Conservation (phyloP, 78 protist genomes). For the Monosiga brevicollis region DNA sequence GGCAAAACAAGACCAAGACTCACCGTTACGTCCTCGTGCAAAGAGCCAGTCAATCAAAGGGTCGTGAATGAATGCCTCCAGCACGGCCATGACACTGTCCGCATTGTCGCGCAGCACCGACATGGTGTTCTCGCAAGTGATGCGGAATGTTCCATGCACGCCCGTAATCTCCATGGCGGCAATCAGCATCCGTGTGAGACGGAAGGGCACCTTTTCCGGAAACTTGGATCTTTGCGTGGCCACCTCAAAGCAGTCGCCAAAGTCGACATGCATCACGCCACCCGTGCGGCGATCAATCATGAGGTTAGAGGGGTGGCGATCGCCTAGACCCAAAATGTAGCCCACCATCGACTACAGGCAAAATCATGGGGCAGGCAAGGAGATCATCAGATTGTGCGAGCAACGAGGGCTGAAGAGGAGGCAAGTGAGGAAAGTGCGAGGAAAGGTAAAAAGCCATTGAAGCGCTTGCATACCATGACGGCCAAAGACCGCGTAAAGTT, state of each 20-base stretch:
- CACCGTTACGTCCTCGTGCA: neutral
- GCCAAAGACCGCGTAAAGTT: conserved; percentile 88
- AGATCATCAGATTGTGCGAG: no score
- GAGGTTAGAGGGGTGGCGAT: conserved; percentile 91
- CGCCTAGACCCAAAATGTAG: conserved; percentile 91
- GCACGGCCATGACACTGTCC: conserved; percentile 95
- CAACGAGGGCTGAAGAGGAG: no score
- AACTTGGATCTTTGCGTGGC: conserved; percentile 90
- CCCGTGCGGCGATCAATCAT: conserved; percentile 88
- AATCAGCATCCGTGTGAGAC: conserved; percentile 96
- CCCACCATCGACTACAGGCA: no score
- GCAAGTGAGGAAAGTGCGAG: no score
- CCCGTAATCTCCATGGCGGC: conserved; percentile 98
- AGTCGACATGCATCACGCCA: conserved; percentile 86
- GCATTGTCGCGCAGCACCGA: conserved; percentile 80
- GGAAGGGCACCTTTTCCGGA: conserved; percentile 98
- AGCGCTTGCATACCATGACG: no score
- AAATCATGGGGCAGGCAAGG: no score
- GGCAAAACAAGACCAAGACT: neutral
- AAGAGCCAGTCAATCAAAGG: conserved; percentile 94
- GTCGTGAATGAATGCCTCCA: conserved; percentile 99
- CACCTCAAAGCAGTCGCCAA: conserved; percentile 97
- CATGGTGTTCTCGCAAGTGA: conserved; percentile 91
- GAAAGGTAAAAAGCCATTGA: no score
- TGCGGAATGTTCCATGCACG: conserved; percentile 92